phyloP scores from a whole-genome alignment of 202 grass and related monocot species.

The Brachypodium distachyon region DNA sequence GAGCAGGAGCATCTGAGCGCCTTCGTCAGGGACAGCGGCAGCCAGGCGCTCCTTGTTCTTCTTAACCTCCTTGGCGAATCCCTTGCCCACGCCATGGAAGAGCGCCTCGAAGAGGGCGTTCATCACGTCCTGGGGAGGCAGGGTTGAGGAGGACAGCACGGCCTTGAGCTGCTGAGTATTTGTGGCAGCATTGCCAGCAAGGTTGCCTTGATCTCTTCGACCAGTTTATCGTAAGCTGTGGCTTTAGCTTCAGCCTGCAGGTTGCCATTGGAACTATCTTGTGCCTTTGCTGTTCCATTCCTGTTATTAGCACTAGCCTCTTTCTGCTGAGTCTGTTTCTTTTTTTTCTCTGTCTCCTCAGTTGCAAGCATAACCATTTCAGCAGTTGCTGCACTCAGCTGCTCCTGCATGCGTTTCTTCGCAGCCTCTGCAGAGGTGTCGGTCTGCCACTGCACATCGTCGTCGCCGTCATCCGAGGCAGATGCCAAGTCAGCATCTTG shows the following conservation, averaged over 20 bases:
- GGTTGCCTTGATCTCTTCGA: slow-evolving; percentile 46
- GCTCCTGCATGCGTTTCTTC: slow-evolving; percentile 59
- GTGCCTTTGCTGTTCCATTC: slow-evolving; percentile 10
- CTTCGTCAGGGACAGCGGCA: slow-evolving; percentile 37
- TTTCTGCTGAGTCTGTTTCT: background rate
- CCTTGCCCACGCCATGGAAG: slow-evolving; percentile 49
- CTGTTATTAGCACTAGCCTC: background rate
- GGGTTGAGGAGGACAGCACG: slow-evolving; percentile 4
- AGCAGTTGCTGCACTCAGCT: slow-evolving; percentile 69
- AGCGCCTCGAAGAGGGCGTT: slow-evolving; percentile 48
- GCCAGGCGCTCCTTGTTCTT: slow-evolving; percentile 53
- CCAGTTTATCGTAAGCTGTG: slow-evolving; percentile 15
- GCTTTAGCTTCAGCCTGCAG: slow-evolving; percentile 8
- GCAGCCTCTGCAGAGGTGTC: slow-evolving; percentile 67
- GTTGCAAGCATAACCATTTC: slow-evolving; percentile 76
- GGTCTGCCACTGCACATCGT: slow-evolving; percentile 67
- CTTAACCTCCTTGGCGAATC: slow-evolving; percentile 55
- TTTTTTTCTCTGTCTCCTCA: slow-evolving; percentile 38
- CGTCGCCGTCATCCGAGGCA: slow-evolving; percentile 14
- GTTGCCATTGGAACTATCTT: background rate
- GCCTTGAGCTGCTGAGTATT: slow-evolving; percentile 38
- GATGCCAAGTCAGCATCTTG: slow-evolving; percentile 29
- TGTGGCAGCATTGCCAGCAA: slow-evolving; percentile 31
- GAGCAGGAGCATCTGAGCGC: slow-evolving; percentile 35
- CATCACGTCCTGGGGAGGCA: slow-evolving; percentile 44